A percentile compares a stretch with the other conserved stretches of the same genome.
Conservation (phyloP, 225 moss, liverwort and hornwort genomes). For the Sphagnum tenellum region DNA sequence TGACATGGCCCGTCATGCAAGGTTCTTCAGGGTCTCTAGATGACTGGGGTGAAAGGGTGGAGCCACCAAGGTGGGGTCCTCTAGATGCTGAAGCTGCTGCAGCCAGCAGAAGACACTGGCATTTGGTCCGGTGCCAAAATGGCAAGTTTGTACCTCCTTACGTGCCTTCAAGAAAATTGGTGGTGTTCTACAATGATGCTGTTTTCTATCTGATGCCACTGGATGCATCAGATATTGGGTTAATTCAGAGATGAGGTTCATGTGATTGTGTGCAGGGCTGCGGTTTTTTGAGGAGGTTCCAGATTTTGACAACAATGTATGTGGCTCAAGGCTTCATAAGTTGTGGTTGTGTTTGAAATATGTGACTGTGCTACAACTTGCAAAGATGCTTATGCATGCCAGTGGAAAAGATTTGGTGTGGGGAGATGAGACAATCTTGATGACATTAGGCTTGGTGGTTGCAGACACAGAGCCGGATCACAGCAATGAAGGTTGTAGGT, state of each 20-base stretch:
- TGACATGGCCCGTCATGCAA: conserved; percentile 6
- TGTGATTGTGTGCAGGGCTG: conserved; percentile 35
- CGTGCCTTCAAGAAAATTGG: neutral
- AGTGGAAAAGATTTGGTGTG: neutral
- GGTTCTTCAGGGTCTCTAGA: conserved; percentile 57
- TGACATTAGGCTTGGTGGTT: neutral
- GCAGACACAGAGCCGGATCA: conserved; percentile 54
- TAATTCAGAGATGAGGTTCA: no score
- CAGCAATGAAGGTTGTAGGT: conserved; percentile 85
- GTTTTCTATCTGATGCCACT: no score
- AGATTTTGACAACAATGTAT: conserved; percentile 49
- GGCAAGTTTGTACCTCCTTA: conserved; percentile 27
- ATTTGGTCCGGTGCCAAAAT: conserved; percentile 82
- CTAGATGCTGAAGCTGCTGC: conserved; percentile 47
- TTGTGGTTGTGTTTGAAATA: no score
- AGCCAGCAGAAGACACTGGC: conserved; percentile 64
- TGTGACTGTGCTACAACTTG: no score
- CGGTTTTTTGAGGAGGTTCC: conserved; percentile 85
- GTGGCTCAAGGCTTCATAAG: conserved; percentile 8
- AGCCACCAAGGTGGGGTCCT: conserved; percentile 32
- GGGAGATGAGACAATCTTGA: no score
- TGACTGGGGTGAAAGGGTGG: conserved; percentile 62
- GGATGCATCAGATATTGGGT: no score
- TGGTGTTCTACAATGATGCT: no score
- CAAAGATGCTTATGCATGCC: conserved; percentile 1